Evolutionary conservation across 768 basidiomycete species (phyloP), one percentile per base, ranked within the genome.

Genomic region (Daedaleopsis sinensis): DNA sequence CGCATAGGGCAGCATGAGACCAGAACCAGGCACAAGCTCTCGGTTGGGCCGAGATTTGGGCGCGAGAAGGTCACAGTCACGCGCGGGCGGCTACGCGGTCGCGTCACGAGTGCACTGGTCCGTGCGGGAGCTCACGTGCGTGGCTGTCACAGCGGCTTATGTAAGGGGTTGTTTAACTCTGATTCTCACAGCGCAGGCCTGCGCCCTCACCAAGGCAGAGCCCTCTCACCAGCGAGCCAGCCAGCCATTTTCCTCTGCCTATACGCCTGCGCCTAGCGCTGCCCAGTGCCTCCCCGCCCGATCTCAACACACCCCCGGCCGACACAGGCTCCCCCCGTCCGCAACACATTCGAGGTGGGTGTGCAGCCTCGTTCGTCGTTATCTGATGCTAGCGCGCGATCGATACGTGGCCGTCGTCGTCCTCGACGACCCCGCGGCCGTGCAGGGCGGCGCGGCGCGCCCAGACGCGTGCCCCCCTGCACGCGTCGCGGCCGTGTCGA

Each of bases 201-300:
- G 61, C 66, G 63, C 66, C 62, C 63, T 52, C 63, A 58, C 56
- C 62, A 47, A 67, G 58, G 53, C 56, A 65, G 65, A 62, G 61
- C 66, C 66, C 62, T 63, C 65, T 61, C 65, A 67, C 62, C 65
- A 64, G 55, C 61, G 61, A 66, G 63, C 60, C 52, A 65, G 60
- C 61, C 62, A 65, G 59, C 65, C 62, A 64, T 62, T 57, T 58
- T 58, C 59, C 62, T 61, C 65, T 61, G 65, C 65, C 58, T 52
- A 48, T 59, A 66, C 65, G 61, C 61, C 57, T 60, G 61, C 60
- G 62, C 65, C 65, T 64, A 63, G 64, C 59, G 64, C 59, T 57
- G 62, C 62, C 59, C 63, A 56, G 44, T 57, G 39, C 18, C 44
- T 32, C 55, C 63, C 59, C 51, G 51, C 59, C 64, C 61, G 57